Base-by-base conservation (phyloP, 345 rosid genomes). In the Schrenkiella parvula region DNA sequence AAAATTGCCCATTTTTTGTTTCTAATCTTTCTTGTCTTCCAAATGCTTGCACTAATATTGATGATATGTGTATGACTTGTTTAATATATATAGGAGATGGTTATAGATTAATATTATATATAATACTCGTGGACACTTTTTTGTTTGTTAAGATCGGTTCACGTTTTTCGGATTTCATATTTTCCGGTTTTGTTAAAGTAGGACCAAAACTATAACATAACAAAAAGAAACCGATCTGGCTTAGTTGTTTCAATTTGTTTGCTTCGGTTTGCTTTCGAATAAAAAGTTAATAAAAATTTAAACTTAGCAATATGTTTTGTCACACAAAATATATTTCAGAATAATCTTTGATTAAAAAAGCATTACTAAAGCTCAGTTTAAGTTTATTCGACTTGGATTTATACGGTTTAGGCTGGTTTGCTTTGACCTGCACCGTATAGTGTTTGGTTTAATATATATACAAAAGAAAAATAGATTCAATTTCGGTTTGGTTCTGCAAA, bases 1-100 rank as follows among this genome's bases (percentile, higher is more conserved):
- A 69, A 54, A 43, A 38, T 76, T 76, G 6, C 79, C 79, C 79
- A 76, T 75, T 29, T 53, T 11, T 75, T 10, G 23, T 0, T 34
- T 9, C 2, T 46, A 14, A 38, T 66, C 43, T 41, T 61, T 22
- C 58, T 50, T 32, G 32, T 37, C 42, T 37, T 57, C 37, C n/a
- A 46, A 44, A 35, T 23, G 50, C 2, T 51, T 37, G 60, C 5
- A 11, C 26, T 25, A 37, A 21, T 17, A n/a, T n/a, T n/a, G n/a
- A n/a, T 66, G 67, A 47, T 37, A 48, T 43, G 74, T 68, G 69
- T 60, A 52, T 60, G 43, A 18, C 34, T 63, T 28, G 54, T 39
- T 15, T 35, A n/a, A n/a, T n/a, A 4, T 55, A 34, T 31, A 44
- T 19, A 17, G 44, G 25, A 26, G 60, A 55, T 46, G 15, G 51